Base-by-base conservation (phyloP, 1,284 basidiomycete genomes). In the Boletus mariae region DNA sequence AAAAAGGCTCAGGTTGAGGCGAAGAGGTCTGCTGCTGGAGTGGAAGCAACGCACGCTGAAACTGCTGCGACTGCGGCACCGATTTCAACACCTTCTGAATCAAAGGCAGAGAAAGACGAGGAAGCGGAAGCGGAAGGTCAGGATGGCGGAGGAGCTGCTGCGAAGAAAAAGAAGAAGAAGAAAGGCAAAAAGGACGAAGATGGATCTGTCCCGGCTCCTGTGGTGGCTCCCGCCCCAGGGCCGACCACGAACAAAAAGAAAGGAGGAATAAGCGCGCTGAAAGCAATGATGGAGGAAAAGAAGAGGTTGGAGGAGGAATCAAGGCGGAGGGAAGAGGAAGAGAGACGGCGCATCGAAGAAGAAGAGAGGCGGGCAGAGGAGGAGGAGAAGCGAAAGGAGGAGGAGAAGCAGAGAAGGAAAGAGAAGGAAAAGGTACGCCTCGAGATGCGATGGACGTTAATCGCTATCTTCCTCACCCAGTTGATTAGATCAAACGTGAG, bases 1-100 rank as follows among this genome's bases (percentile, higher is more conserved):
- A 98, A 96, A 77, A 96, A 96, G 71, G 92, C 90, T 10, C 92
- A 94, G 70, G 88, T 88, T 15, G 91, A 88, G 35, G 87, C 87
- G 9, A 96, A 94, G 74, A 94, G 94, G 72, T 78, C 71, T 5
- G 67, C 42, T 23, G 17, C 38, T 44, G 29, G 34, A 1, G 20
- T 45, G 1, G 58, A 55, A 31, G 29, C 31, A 20, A n/a, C 74
- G 5, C 69, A 70, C 9, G 65, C 48, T 56, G 62, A 53, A 54
- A 59, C 55, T 61, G 23, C 51, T 40, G 25, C 28, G 11, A 34
- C 25, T 23, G 40, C 61, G 5, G 49, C 52, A 10, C 56, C 72
- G 2, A 61, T 57, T 29, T 48, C 64, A 34, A 42, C 26, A 45
- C 51, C 52, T 29, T 60, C 69, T 1, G 61, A 62, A 31, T 57